Conservation (phyloP, 2,329 filamentous ascomycete genomes). For the Ophiostoma perfectum region DNA sequence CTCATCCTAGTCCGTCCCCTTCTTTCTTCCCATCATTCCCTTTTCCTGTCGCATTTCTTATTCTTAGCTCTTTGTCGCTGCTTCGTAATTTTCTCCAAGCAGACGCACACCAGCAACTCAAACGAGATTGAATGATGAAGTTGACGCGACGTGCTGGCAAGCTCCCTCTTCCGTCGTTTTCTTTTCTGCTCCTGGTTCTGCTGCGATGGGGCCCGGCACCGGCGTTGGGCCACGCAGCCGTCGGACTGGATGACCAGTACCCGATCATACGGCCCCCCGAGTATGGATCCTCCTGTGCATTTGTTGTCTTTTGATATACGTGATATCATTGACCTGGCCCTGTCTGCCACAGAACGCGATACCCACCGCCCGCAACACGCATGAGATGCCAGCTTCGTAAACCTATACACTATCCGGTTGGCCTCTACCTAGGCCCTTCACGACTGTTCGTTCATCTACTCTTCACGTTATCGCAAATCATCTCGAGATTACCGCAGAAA, state of each 20-base stretch:
- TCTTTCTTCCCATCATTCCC: neutral
- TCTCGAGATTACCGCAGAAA: neutral
- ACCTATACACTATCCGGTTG: conserved; percentile 14
- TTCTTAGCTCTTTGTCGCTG: neutral
- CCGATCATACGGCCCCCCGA: neutral
- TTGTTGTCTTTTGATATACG: neutral
- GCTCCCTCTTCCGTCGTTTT: neutral
- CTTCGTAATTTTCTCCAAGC: neutral
- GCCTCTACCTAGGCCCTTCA: conserved; percentile 17
- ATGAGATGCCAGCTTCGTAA: conserved; percentile 10
- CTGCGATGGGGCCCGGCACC: conserved; percentile 15
- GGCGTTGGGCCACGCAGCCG: conserved; percentile 4
- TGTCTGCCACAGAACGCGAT: conserved; percentile 13
- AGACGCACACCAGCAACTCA: neutral
- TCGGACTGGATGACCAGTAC: neutral
- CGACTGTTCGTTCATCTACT: conserved; percentile 8
- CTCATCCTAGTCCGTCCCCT: too few species aligned
- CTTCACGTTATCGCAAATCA: neutral
- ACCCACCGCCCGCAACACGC: neutral
- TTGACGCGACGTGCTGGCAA: neutral
- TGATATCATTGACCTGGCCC: conserved; percentile 5
- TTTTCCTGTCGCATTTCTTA: neutral
- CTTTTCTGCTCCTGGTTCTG: conserved; percentile 6
- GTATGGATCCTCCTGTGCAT: neutral
- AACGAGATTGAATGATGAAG: neutral